Conservation (phyloP, 2,329 filamentous ascomycete genomes). For the Curvularia verruculosa region DNA sequence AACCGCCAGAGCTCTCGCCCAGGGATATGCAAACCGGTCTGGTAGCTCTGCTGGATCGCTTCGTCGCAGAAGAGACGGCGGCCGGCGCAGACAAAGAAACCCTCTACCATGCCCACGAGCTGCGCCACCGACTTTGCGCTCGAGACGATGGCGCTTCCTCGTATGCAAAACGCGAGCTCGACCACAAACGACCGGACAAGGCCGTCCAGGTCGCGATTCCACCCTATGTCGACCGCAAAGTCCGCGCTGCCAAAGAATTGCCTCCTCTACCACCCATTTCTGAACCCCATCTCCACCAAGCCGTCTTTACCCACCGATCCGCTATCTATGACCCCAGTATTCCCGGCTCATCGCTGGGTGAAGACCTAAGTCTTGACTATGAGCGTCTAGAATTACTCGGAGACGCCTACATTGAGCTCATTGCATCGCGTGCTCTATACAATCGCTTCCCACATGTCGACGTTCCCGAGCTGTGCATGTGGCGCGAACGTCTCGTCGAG, state of each 20-base stretch:
- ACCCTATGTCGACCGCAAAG: conserved; percentile 33
- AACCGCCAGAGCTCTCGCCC: conserved; percentile 23
- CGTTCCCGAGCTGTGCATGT: conserved; percentile 73
- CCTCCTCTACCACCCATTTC: conserved; percentile 68
- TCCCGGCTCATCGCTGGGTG: conserved; percentile 23
- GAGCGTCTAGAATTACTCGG: conserved; percentile 89
- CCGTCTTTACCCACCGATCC: conserved; percentile 69
- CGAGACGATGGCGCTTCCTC: conserved; percentile 52
- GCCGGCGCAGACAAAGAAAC: conserved; percentile 33
- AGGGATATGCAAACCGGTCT: conserved; percentile 39
- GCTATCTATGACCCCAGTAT: conserved; percentile 28
- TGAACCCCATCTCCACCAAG: conserved; percentile 64
- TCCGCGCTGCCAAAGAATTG: conserved; percentile 45
- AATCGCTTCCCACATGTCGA: conserved; percentile 69
- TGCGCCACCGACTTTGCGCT: conserved; percentile 35
- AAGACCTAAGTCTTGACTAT: conserved; percentile 59
- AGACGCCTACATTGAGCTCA: conserved; percentile 81
- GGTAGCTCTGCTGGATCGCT: conserved; percentile 39
- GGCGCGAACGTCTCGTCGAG: conserved; percentile 79
- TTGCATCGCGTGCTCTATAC: conserved; percentile 77
- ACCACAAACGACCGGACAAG: conserved; percentile 35
- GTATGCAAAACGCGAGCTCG: conserved; percentile 55
- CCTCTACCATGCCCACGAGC: conserved; percentile 37
- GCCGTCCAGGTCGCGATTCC: conserved; percentile 30
- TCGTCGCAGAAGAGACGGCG: conserved; percentile 37